phyloP scores from a whole-genome alignment of 768 basidiomycete species.

The Russula emetica region DNA sequence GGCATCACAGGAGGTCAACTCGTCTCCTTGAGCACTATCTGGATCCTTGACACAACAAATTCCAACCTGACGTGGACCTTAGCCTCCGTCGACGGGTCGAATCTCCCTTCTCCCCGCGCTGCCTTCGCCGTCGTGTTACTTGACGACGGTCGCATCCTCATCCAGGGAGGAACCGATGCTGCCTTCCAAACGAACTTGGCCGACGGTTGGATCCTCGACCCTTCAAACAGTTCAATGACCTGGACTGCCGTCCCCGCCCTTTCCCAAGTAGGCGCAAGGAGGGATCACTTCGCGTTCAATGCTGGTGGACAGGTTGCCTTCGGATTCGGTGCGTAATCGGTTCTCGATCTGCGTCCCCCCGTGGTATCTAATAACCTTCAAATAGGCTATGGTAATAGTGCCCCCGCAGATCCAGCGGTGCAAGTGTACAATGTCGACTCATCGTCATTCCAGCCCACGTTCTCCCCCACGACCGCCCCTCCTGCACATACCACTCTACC shows the following conservation, averaged over 20 bases:
- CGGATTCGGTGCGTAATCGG: constrained; percentile 61
- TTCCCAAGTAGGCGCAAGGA: constrained; percentile 55
- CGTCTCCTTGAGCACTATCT: constrained; percentile 55
- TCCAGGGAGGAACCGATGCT: constrained; percentile 75
- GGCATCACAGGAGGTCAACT: constrained; percentile 53
- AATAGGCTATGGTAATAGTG: constrained; percentile 46
- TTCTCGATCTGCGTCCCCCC: neutral
- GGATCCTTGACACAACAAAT: constrained; percentile 56
- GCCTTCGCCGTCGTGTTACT: constrained; percentile 56
- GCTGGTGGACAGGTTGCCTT: constrained; percentile 63
- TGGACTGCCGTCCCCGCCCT: constrained; percentile 55
- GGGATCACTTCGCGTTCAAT: constrained; percentile 70
- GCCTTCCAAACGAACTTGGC: constrained; percentile 44
- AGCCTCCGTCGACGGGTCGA: constrained; percentile 37
- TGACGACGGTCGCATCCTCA: constrained; percentile 52
- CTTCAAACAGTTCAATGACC: constrained; percentile 48
- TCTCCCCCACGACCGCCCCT: constrained; percentile 36
- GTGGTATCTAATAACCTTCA: neutral
- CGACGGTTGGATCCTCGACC: constrained; percentile 72
- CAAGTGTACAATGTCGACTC: constrained; percentile 46
- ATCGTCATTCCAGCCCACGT: constrained; percentile 39
- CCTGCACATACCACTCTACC: constrained; percentile 32
- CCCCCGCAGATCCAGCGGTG: constrained; percentile 53
- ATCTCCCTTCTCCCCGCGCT: constrained; percentile 54
- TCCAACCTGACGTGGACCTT: constrained; percentile 47